These are phyloP conservation scores for Athelia psychrophila DNA, from an alignment of 1,284 basidiomycete genomes.

Conservation along the genomic window DNA sequence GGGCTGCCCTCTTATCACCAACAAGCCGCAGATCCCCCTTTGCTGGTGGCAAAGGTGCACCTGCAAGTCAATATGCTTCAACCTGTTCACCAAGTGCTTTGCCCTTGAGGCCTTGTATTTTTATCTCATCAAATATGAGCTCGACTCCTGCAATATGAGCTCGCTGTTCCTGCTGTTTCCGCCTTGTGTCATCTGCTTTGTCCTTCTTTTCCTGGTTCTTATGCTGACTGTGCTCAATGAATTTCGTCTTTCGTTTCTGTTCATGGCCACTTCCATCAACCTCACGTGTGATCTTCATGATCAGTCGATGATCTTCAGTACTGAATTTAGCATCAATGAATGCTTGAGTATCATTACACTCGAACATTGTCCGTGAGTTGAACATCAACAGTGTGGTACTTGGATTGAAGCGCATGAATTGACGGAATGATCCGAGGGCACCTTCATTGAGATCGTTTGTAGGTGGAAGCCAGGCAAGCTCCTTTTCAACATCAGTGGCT, in stretches of 20 bases:
- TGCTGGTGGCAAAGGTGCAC: not conserved
- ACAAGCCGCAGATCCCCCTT: not conserved
- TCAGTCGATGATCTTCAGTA: not conserved
- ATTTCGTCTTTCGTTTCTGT: not conserved
- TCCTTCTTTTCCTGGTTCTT: not conserved
- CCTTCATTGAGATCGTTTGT: slow-evolving; percentile 21
- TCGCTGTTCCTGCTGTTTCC: not conserved
- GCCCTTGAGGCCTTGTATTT: not conserved
- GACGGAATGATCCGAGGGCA: slow-evolving; percentile 10
- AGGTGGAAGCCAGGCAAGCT: slow-evolving; percentile 10
- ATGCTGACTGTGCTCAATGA: not conserved
- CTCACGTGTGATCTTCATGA: not conserved
- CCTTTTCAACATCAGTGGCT: slow-evolving; percentile 5
- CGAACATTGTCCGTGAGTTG: not conserved
- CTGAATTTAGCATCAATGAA: not conserved
- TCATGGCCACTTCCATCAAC: not conserved
- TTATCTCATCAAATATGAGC: not conserved
- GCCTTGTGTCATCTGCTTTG: not conserved
- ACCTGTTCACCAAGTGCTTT: not conserved
- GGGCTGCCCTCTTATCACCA: not conserved
- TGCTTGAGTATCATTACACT: not conserved
- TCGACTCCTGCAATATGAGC: not conserved
- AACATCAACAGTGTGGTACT: not conserved
- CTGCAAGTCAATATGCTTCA: not conserved
- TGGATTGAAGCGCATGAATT: not conserved